These are phyloP conservation scores for Periglandula ipomoeae DNA, from an alignment of 2,329 filamentous ascomycete genomes.

Conservation along the genomic window DNA sequence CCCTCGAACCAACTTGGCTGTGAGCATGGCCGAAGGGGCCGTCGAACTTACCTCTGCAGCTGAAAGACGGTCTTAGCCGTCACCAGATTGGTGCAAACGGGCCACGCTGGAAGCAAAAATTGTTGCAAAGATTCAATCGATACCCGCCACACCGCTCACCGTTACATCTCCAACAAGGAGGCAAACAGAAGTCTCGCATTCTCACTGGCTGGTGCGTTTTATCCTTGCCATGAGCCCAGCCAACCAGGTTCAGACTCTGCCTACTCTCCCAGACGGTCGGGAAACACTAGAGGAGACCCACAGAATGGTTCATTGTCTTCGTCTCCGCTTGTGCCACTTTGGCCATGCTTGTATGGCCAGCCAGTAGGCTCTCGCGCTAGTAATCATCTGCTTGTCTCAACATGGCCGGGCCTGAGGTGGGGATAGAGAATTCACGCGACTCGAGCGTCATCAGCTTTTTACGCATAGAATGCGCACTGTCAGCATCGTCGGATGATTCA, in stretches of 20 bases:
- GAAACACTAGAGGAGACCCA: conserved; percentile 20
- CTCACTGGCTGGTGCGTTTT: background rate
- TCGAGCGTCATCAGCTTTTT: background rate
- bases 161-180: background rate
- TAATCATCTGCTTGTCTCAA: background rate
- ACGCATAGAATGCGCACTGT: too few relatives aligned
- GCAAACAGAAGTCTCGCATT: background rate
- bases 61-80: background rate
- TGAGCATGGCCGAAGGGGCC: background rate
- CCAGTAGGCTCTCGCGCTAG: background rate
- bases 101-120: background rate
- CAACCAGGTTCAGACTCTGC: conserved; percentile 16
- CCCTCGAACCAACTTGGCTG: background rate
- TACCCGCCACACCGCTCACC: conserved; percentile 2
- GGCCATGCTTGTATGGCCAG: conserved; percentile 7
- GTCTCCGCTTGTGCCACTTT: conserved; percentile 14
- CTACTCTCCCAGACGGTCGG: conserved; percentile 25
- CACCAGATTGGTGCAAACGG: background rate
- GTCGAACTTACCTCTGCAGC: background rate
- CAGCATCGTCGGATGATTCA: too few relatives aligned
- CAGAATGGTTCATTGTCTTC: conserved; percentile 18
- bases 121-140: background rate
- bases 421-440: background rate
- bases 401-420: background rate
- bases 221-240: background rate